Conservation (phyloP, 2,329 filamentous ascomycete species). For the Chaetomium olivaceum region DNA sequence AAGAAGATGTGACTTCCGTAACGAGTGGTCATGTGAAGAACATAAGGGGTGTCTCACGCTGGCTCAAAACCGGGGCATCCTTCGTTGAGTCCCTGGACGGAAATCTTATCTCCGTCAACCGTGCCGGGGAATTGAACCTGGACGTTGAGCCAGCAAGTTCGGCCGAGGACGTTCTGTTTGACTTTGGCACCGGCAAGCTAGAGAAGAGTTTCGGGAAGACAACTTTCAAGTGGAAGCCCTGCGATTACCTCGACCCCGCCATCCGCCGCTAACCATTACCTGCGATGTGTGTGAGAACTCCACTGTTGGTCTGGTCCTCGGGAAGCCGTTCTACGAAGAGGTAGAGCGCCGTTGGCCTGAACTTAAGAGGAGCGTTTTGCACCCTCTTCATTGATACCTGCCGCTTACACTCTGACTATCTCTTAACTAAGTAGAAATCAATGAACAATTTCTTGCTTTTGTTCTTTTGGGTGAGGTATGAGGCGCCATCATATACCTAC, state of each 20-base stretch:
- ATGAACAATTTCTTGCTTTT: no score
- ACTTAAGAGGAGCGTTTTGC: neutral
- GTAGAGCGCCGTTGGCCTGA: neutral
- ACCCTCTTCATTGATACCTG: neutral
- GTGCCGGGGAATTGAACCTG: neutral
- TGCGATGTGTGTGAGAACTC: slow-evolving; percentile 15
- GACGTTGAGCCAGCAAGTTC: neutral
- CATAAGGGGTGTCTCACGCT: neutral
- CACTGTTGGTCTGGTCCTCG: neutral
- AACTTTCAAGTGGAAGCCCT: neutral
- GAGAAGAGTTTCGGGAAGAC: neutral
- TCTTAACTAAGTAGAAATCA: no score
- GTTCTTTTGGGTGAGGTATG: no score
- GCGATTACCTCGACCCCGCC: neutral
- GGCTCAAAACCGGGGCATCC: neutral
- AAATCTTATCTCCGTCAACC: neutral
- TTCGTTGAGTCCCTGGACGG: neutral
- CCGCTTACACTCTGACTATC: neutral
- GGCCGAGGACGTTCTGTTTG: neutral
- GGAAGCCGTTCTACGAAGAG: slow-evolving; percentile 2
- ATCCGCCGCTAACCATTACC: neutral
- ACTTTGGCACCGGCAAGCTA: neutral
- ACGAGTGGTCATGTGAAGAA: neutral
- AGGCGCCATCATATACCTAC: no score
- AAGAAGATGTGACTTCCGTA: neutral